Evolutionary conservation across 2,329 filamentous ascomycete genomes (phyloP), one percentile per base, ranked within the genome.

Genomic region (Dothideomycetes sp.): DNA sequence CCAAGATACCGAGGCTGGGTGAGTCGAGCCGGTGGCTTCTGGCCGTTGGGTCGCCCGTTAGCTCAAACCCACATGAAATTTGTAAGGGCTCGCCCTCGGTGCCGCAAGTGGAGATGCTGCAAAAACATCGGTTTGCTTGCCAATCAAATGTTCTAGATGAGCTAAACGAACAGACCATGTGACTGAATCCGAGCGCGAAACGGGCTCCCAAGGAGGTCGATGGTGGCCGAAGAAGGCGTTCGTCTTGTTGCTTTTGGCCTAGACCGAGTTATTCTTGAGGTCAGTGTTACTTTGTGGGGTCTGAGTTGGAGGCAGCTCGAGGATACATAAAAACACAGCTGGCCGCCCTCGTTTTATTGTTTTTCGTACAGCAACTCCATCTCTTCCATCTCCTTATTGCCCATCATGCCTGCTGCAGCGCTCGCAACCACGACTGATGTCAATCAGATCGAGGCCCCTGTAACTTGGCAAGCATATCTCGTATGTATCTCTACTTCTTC

Each of bases 361-460:
- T 33, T 5, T 29, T 42, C 23, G 9, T 24, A 41, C 31, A 29
- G 22, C 15, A 20, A 41, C 10, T 36, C 19, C 41, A 18, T 20
- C 15, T 27, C 5, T 12, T 23, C 19, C 30, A 10, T 33, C 16
- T 38, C 36, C 31, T 33, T 13, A 30, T n/a, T n/a, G 19, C 41
- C 17, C 34, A 44, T 29, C 16, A 44, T 44, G 41, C 32, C 41
- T 30, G 40, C 32, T 36, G 37, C 29, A 22, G 23, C 25, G 31
- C 52, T 62, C 44, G 52, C 53, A 13, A 68, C 65, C 45, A 67
- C 69, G 43, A 51, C 62, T 53, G 70, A 76, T 53, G 63, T 70
- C 50, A 61, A 60, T 50, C 71, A 71, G 51, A 65, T 80, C 50
- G 66, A 69, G 56, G 67, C 67, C 23, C 67, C 67, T 3, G 64